Percentiles rank a stretch among this genome's conserved stretches.
Conservation (phyloP, 768 basidiomycete genomes). For the Strobilomyces echinocephalus region DNA sequence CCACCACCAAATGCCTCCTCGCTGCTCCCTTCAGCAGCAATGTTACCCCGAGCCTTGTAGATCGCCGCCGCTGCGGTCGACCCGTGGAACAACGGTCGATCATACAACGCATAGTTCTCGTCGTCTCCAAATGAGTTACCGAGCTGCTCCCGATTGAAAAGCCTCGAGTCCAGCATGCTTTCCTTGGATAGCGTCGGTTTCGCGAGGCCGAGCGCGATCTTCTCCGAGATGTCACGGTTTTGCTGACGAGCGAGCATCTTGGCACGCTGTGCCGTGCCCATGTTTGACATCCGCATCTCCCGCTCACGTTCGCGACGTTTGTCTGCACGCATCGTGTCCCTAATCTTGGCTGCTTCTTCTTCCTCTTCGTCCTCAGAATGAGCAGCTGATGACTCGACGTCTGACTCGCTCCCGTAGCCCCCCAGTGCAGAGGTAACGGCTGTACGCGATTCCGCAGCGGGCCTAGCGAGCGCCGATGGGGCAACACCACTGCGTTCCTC, state of each 20-base stretch:
- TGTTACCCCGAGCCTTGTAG: slow-evolving; percentile 91
- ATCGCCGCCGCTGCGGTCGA: slow-evolving; percentile 98
- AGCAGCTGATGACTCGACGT: slow-evolving; percentile 40
- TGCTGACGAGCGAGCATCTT: slow-evolving; percentile 94
- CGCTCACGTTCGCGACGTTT: slow-evolving; percentile 92
- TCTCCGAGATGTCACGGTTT: slow-evolving; percentile 98
- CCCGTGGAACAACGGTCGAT: slow-evolving; percentile 92
- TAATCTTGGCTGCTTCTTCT: slow-evolving; percentile 78
- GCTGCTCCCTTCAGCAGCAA: slow-evolving; percentile 61
- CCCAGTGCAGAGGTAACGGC: slow-evolving; percentile 74
- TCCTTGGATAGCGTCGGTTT: slow-evolving; percentile 97
- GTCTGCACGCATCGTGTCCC: slow-evolving; percentile 88
- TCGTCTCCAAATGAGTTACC: slow-evolving; percentile 81
- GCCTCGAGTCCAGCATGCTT: slow-evolving; percentile 91
- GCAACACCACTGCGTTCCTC: slow-evolving; percentile 84
- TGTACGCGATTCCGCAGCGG: slow-evolving; percentile 61
- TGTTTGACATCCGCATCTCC: slow-evolving; percentile 98
- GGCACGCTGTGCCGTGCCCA: slow-evolving; percentile 95
- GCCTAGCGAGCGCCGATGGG: slow-evolving; percentile 53
- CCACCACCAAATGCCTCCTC: slow-evolving; percentile 93
- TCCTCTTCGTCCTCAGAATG: slow-evolving; percentile 61
- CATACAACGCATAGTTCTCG: slow-evolving; percentile 92
- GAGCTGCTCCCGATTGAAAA: slow-evolving; percentile 95
- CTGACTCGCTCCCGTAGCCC: slow-evolving; percentile 82
- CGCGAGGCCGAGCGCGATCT: slow-evolving; percentile 94